Base-by-base conservation (phyloP, 495 filamentous ascomycete species). In the Amniculicola lignicola region DNA sequence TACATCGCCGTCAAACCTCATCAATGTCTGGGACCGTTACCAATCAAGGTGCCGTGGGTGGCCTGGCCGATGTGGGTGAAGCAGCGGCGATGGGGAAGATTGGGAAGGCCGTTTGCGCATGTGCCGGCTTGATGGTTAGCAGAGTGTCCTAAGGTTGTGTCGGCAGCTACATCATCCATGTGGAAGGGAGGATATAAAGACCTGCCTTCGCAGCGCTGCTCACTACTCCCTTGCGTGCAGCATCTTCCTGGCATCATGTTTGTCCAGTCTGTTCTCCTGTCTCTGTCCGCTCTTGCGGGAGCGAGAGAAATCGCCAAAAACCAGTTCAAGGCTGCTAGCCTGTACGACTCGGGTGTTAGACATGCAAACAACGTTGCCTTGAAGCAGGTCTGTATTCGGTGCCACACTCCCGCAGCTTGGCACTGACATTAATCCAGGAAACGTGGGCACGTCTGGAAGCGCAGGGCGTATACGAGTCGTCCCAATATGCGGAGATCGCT, bases 281-380 rank as follows among this genome's bases (percentile, higher is more conserved):
- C 47, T 2, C 27, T 62, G n/a, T 4, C 48, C 29, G 48, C 48
- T 48, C 59, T 62, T 38, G 59, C 47, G 29, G 48, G 15, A 4
- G 52, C 53, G 16, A 46, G 24, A 37, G 53, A 62, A 28, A 21
- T 62, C 4, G 36, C 59, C 28, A 53, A 57, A 37, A 54, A 62
- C 23, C 15, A 33, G n/a, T 16, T 57, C 40, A 57, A 58, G 35
- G 59, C 46, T 14, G 45, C 59, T 2, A 51, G 49, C 38, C 40
- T 62, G 15, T 62, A 62, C 25, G 59, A 62, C 39, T 62, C 59
- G 3, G 59, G 59, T 18, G 54, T 62, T 36, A 47, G 36, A 19
- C 59, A 62, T 46, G 36, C 36, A 37, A 62, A 62, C 47, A 57
- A 52, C 23, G 54, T 62, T 11, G 59, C 53, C 33, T 33, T 58